Conservation (phyloP, 1,139 yeast genomes). For the Pneumocystis murina region DNA sequence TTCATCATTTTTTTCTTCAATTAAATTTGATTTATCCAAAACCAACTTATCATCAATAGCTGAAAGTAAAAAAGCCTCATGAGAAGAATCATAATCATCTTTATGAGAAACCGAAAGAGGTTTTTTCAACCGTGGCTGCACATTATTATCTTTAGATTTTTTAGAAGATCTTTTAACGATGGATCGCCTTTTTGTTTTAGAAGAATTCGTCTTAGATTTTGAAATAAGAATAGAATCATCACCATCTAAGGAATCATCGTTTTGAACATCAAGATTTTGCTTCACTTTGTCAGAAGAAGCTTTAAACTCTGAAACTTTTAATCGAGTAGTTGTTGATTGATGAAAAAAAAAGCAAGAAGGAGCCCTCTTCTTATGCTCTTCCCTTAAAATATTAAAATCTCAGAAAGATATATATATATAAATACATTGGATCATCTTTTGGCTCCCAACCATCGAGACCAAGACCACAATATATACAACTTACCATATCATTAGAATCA, state of each 20-base stretch:
- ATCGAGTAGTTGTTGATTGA: slow-evolving; percentile 3
- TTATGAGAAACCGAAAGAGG: background rate
- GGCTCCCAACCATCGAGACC: slow-evolving; percentile 60
- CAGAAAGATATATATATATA: slow-evolving; percentile 30
- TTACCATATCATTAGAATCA: slow-evolving; percentile 45
- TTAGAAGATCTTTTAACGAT: background rate
- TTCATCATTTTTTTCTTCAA: background rate
- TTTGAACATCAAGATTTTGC: slow-evolving; percentile 2
- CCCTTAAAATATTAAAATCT: background rate
- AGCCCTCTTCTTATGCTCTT: slow-evolving; percentile 28
- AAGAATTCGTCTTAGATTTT: background rate
- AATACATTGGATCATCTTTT: slow-evolving; percentile 42
- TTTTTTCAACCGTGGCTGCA: background rate
- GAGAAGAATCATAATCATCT: background rate
- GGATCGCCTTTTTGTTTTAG: background rate
- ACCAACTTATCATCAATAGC: background rate
- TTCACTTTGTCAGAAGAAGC: slow-evolving; percentile 8
- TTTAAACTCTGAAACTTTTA: slow-evolving; percentile 3
- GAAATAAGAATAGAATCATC: background rate
- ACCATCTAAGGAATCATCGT: slow-evolving; percentile 3
- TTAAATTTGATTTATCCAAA: background rate
- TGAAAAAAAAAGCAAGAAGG: slow-evolving; percentile 38
- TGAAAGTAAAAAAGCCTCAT: background rate
- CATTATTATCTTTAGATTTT: background rate
- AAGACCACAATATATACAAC: slow-evolving; percentile 57